Evolutionary conservation across 2,329 filamentous ascomycete genomes (phyloP), one percentile per base, ranked within the genome.

Genomic region (Trichoderma polysporum): DNA sequence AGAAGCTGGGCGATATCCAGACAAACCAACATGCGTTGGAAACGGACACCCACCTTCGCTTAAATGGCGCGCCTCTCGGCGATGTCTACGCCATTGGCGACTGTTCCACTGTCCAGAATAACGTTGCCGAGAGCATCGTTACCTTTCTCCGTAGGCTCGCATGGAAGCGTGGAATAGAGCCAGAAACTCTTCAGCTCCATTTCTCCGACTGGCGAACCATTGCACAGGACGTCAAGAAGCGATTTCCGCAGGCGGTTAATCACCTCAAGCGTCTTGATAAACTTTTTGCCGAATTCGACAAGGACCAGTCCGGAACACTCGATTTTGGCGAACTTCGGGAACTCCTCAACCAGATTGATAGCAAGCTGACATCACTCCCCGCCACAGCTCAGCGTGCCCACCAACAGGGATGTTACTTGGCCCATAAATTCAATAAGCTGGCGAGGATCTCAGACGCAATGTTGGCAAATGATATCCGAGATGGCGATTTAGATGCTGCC

Each of bases 51-150:
- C 94, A 99, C 76, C 89, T 98, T 9, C 92, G 95, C 47, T 82
- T 99, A 0, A 91, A 91, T 68, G 95, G 95, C 62, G 88, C 95
- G 0, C 95, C 95, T 0, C 81, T 98, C 0, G 95, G 95, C 41
- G 94, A 98, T 69, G 93, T 99, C 25, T 99, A 99, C 75, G 94
- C 94, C 56, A 93, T 99, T 69, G 95, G 95, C 15, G 95, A 99
- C 80, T 98, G 95, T 80, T 85, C 92, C 7, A 99, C 96, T 0
- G 94, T 99, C 0, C 96, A 99, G 76, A 99, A 99, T 82, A 99
- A 99, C 73, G 85, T 98, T 2, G 92, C 94, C 3, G 92, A 97
- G 75, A 90, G 97, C 80, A 90, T 99, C 73, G 85, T 97, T 56
- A 90, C 88, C 22, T 99, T 98, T 80, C 85, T 99, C 12, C 93